phyloP scores from a whole-genome alignment of 208 protist species.

The Leishmania major region DNA sequence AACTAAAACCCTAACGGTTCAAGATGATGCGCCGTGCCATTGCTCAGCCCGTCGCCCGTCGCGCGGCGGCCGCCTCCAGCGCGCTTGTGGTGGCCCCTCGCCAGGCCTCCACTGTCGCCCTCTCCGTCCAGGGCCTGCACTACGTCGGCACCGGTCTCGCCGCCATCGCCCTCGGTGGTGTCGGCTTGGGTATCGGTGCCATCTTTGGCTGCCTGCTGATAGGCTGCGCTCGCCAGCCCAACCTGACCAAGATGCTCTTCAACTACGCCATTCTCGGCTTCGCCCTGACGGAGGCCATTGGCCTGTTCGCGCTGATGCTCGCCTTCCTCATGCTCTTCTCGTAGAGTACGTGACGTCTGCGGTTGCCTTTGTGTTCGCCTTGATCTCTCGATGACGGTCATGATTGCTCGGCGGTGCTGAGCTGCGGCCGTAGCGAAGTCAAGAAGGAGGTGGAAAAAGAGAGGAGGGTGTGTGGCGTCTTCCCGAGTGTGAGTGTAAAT shows the following conservation, averaged over 20 bases:
- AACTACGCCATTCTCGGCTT: conserved; percentile 88
- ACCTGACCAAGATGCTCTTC: conserved; percentile 81
- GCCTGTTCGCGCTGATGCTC: conserved; percentile 85
- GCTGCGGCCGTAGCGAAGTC: neutral
- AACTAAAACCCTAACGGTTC: neutral
- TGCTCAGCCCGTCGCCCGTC: conserved; percentile 43
- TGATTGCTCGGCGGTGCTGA: neutral
- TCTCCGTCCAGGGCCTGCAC: conserved; percentile 76
- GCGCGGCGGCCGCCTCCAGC: conserved; percentile 34
- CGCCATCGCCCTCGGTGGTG: conserved; percentile 73
- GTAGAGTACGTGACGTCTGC: conserved; percentile 34
- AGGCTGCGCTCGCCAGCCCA: conserved; percentile 76
- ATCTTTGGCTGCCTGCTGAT: conserved; percentile 77
- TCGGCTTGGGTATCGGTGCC: conserved; percentile 70
- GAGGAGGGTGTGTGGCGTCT: neutral
- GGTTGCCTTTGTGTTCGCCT: neutral
- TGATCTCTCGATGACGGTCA: neutral
- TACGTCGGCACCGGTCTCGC: conserved; percentile 81
- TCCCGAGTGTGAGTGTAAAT: neutral
- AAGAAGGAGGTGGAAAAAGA: neutral
- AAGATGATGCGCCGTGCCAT: conserved; percentile 76
- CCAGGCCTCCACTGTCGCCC: conserved; percentile 62
- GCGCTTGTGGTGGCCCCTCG: conserved; percentile 45
- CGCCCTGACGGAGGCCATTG: conserved; percentile 86
- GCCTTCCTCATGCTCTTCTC: conserved; percentile 92